Evolutionary conservation across 169 alveolate species (phyloP).

Genomic region (Cytauxzoon felis): DNA sequence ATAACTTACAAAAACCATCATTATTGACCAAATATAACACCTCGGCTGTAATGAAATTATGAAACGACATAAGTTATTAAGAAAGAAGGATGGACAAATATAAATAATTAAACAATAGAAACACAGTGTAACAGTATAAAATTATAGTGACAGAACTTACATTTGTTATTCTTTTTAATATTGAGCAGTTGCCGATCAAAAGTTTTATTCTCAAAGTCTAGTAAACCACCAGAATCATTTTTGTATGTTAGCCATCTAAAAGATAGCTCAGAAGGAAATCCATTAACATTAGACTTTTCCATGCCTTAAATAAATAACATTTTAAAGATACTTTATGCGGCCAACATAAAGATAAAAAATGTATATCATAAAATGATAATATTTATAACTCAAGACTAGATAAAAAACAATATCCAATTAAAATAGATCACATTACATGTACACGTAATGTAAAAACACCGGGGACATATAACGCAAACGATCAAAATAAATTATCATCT

Average conservation of each 20-base stretch:
- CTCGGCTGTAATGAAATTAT: neutral
- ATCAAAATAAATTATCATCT: too few relatives aligned
- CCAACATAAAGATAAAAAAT: too few relatives aligned
- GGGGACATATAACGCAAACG: too few relatives aligned
- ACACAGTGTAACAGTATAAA: neutral
- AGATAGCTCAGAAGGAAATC: conserved; percentile 16
- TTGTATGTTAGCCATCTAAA: conserved; percentile 28
- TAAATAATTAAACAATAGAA: too few relatives aligned
- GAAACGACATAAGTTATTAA: neutral
- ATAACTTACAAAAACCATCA: neutral
- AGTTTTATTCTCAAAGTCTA: conserved; percentile 27
- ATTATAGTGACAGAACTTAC: conserved; percentile 1
- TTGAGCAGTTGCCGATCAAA: conserved; percentile 18
- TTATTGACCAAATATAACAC: conserved; percentile 6
- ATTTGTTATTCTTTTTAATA: conserved; percentile 1
- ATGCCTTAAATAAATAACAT: too few relatives aligned
- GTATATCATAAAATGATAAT: too few relatives aligned
- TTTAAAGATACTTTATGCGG: too few relatives aligned
- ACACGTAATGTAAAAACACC: too few relatives aligned
- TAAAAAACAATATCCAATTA: too few relatives aligned
- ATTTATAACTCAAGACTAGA: too few relatives aligned
- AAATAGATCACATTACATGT: too few relatives aligned
- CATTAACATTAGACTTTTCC: neutral
- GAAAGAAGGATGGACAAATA: too few relatives aligned
- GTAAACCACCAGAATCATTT: conserved; percentile 25